A percentile compares a stretch with the other conserved stretches of the same genome.
Conservation (phyloP, 768 basidiomycete species). For the Tubosaeta sp. region DNA sequence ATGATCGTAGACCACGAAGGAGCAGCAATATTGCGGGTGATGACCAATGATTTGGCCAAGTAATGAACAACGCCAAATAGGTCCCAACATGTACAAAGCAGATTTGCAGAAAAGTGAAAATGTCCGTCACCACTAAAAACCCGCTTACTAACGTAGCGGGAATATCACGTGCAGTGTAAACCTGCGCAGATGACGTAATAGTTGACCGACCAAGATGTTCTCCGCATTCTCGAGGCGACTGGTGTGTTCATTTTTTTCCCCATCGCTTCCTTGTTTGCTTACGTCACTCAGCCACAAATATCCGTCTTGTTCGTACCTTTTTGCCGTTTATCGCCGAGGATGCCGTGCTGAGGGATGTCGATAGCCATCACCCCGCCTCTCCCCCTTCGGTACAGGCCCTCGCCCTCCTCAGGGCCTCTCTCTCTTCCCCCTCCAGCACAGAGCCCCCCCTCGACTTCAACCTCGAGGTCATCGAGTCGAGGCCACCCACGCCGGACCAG, state of each 20-base stretch:
- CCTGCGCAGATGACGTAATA: no score
- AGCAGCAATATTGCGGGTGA: no score
- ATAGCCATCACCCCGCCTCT: conserved; percentile 62
- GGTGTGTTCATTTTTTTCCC: conserved; percentile 19
- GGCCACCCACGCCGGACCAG: conserved; percentile 64
- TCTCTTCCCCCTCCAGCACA: conserved; percentile 47
- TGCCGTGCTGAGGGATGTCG: neutral
- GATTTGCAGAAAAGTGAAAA: no score
- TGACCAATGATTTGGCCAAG: no score
- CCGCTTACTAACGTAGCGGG: no score
- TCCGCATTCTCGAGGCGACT: conserved; percentile 35
- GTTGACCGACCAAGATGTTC: conserved; percentile 24
- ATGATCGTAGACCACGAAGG: no score
- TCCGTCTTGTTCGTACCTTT: conserved; percentile 55
- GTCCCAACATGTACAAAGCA: no score
- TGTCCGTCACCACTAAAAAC: no score
- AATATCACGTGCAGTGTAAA: no score
- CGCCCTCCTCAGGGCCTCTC: conserved; percentile 51
- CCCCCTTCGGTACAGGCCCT: conserved; percentile 63
- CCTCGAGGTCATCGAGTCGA: conserved; percentile 65
- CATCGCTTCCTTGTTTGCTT: neutral
- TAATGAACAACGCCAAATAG: no score
- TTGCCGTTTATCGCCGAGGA: conserved; percentile 4
- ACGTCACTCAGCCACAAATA: conserved; percentile 44
- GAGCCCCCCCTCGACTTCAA: conserved; percentile 59